These are phyloP conservation scores for Acarospora socialis DNA, from an alignment of 2,329 filamentous ascomycete genomes.

Conservation along the genomic window DNA sequence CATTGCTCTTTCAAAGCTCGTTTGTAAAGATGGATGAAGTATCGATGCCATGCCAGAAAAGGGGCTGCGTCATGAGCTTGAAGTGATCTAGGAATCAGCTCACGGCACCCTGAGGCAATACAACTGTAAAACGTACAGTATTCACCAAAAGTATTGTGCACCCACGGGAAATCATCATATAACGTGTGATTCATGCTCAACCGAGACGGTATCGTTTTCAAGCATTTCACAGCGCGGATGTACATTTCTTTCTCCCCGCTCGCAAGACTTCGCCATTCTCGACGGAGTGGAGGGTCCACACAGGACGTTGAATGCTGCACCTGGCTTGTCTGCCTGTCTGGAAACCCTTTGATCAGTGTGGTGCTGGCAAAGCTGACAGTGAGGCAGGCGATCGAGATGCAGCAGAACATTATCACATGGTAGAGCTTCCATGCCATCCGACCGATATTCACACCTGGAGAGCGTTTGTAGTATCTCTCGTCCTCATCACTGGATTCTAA, in stretches of 20 bases:
- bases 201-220: slow-evolving; percentile 17
- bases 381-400: too few species aligned
- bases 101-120: background rate
- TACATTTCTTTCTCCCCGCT: slow-evolving; percentile 13
- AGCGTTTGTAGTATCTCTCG: too few species aligned
- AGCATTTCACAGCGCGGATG: slow-evolving; percentile 19
- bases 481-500: too few species aligned
- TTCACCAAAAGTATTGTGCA: slow-evolving; percentile 14
- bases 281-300: slow-evolving; percentile 1
- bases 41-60: slow-evolving; percentile 25
- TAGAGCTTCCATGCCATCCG: too few species aligned
- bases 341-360: too few species aligned
- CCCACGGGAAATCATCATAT: slow-evolving; percentile 23
- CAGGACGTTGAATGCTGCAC: too few species aligned
- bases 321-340: too few species aligned
- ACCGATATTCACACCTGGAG: too few species aligned
- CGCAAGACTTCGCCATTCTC: slow-evolving; percentile 6
- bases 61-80: slow-evolving; percentile 20
- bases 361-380: too few species aligned
- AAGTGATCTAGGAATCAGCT: background rate
- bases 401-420: too few species aligned
- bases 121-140: slow-evolving; percentile 1
- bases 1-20: slow-evolving; percentile 17
- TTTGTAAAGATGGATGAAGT: slow-evolving; percentile 22
- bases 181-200: slow-evolving; percentile 15